Evolutionary conservation across 441 rosid species (phyloP), one percentile per base, ranked within the genome.

Genomic region (Aquilaria agallochum): DNA sequence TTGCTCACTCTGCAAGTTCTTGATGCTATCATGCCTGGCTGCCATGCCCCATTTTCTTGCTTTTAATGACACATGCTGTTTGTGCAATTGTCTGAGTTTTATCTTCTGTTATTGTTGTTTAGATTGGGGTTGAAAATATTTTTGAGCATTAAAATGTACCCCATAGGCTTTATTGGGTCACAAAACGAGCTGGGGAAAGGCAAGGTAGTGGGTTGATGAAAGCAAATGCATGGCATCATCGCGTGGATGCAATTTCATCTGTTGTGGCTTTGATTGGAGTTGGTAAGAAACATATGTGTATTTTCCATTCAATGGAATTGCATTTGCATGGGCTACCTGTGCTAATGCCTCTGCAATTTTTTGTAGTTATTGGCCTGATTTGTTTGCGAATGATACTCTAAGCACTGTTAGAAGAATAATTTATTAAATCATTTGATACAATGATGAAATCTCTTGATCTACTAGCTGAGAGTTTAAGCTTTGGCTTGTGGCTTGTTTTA

Each of bases 201-300:
- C 91, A 72, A 66, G 96, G 95, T 50, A 94, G 99, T 78, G 94
- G 90, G 54, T 76, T 94, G 62, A 94, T 94, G 99, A 94, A 81
- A 76, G 99, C 99, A 67, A 94, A 91, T 80, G 99, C 99, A 55
- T 94, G 99, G 99, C 99, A 94, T 78, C 99, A 91, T 78, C 97
- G 97, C 47, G 85, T 89, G 34, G 95, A 94, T 86, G 99, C 97
- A 14, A 72, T 94, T 69, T 94, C 99, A 45, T 94, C 97, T 51
- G 60, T 94, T 45, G 92, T 94, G 74, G 94, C 97, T 50, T 89
- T 94, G 53, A 69, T 94, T 69, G 99, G 99, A 60, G 95, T 87
- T 77, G 99, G 99, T 91, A 84, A 81, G 84, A 66, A 61, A 33
- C 58, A 36, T 2, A 36, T 36, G 42, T 36, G 5, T 36, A 36